phyloP scores from a whole-genome alignment of 2,329 filamentous ascomycete species.

The Thielaviopsis ethacetica region DNA sequence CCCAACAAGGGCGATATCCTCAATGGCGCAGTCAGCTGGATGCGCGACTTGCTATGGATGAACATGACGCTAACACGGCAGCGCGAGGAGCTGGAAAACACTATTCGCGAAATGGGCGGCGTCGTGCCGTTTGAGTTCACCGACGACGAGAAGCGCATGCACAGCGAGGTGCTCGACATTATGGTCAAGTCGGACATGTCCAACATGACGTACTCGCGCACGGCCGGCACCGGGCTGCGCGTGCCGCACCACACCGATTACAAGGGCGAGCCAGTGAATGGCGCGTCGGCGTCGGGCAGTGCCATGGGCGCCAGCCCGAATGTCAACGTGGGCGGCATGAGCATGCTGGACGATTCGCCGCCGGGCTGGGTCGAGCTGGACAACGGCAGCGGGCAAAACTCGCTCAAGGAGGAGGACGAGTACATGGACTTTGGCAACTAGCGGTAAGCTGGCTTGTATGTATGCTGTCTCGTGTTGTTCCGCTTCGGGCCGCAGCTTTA shows the following conservation, averaged over 20 bases:
- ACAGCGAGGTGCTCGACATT: conserved; percentile 76
- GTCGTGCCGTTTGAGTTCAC: conserved; percentile 66
- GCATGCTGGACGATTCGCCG: conserved; percentile 32
- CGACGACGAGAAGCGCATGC: conserved; percentile 92
- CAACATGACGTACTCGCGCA: conserved; percentile 72
- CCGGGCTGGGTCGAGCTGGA: conserved; percentile 48
- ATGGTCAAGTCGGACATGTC: conserved; percentile 62
- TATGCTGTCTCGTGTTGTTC: neutral
- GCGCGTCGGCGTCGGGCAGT: conserved; percentile 14
- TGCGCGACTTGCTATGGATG: conserved; percentile 94
- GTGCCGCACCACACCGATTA: conserved; percentile 90
- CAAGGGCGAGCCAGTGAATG: conserved; percentile 58
- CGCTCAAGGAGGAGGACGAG: conserved; percentile 79
- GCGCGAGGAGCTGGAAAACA: conserved; percentile 70
- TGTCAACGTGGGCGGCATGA: neutral
- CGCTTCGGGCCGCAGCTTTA: neutral
- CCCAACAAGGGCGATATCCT: conserved; percentile 98
- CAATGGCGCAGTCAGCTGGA: conserved; percentile 94
- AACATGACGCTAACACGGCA: conserved; percentile 80
- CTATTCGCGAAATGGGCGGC: conserved; percentile 55
- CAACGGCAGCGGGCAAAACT: conserved; percentile 49
- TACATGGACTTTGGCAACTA: conserved; percentile 59
- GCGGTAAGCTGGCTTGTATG: no score
- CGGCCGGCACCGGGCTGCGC: conserved; percentile 66
- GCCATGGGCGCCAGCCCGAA: neutral